Conservation (phyloP, 78 protist genomes). For the Dictyostelium capitatum region DNA sequence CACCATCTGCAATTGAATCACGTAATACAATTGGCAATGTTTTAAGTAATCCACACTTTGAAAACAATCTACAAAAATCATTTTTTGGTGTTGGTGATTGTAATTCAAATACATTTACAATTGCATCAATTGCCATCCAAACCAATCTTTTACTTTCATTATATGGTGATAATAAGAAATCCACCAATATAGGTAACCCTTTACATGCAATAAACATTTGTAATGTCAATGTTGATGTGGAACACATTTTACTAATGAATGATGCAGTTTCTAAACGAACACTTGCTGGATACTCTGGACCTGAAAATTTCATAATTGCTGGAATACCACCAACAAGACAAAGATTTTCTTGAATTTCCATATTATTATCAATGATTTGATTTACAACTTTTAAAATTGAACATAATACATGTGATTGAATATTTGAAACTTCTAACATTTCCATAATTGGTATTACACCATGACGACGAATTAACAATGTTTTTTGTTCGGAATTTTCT, state of each 20-base stretch:
- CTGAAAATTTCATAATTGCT: constrained; percentile 82
- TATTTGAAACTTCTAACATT: constrained; percentile 80
- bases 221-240: constrained; percentile 76
- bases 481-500: constrained; percentile 85
- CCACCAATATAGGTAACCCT: constrained; percentile 92
- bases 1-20: constrained; percentile 51
- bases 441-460: constrained; percentile 94
- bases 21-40: constrained; percentile 49
- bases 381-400: constrained; percentile 82
- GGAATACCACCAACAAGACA: constrained; percentile 94
- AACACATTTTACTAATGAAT: constrained; percentile 85
- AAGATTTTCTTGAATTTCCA: constrained; percentile 87
- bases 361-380: constrained; percentile 86
- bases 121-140: constrained; percentile 83
- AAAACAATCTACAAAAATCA: constrained; percentile 91
- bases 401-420: constrained; percentile 29
- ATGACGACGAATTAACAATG: constrained; percentile 85
- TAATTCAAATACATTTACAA: constrained; percentile 89
- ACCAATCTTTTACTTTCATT: constrained; percentile 60
- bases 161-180: constrained; percentile 71
- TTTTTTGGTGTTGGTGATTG: constrained; percentile 90
- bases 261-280: constrained; percentile 88
- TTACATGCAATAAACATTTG: constrained; percentile 95
- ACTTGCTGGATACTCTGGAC: constrained; percentile 21
- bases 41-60: constrained; percentile 74